A percentile compares a stretch with the other conserved stretches of the same genome.
These are phyloP conservation scores for Fomitopsis pinicola DNA, from an alignment of 1,284 basidiomycete species.

Conservation along the genomic window DNA sequence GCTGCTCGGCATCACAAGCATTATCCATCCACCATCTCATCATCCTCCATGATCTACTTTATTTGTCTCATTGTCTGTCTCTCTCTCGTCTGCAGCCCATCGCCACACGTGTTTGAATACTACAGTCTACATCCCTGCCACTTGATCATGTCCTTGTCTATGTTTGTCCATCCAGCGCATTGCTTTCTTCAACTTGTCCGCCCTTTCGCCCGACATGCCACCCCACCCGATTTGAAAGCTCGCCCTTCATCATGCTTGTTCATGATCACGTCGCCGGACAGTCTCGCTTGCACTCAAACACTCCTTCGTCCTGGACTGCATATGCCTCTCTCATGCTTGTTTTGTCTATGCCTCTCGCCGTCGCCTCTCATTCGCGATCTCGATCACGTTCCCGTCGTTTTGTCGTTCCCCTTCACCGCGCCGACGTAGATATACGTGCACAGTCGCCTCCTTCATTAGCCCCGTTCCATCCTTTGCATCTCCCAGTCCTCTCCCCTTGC, in stretches of 20 bases:
- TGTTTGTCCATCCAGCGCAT: conserved; percentile 23
- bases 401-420: conserved; percentile 3
- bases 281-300: conserved; percentile 13
- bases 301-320: conserved; percentile 17
- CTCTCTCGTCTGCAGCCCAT: conserved; percentile 16
- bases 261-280: conserved; percentile 14
- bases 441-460: conserved; percentile 14
- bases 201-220: conserved; percentile 10
- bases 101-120: conserved; percentile 25
- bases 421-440: conserved; percentile 14
- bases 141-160: conserved; percentile 23
- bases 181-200: conserved; percentile 18
- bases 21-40: conserved; percentile 1
- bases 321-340: conserved; percentile 17
- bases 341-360: conserved; percentile 21
- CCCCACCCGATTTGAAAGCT: conserved; percentile 8
- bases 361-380: conserved; percentile 5
- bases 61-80: conserved; percentile 14
- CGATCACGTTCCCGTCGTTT: conserved; percentile 12
- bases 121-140: conserved; percentile 20
- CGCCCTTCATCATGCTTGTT: neutral
- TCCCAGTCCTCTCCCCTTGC: conserved; percentile 7
- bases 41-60: conserved; percentile 17
- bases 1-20: conserved; percentile 12
- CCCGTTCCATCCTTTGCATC: conserved; percentile 12